Evolutionary conservation across 306 rosid species (phyloP), one percentile per base, ranked within the genome.

Genomic region (Corylus heterophylla): DNA sequence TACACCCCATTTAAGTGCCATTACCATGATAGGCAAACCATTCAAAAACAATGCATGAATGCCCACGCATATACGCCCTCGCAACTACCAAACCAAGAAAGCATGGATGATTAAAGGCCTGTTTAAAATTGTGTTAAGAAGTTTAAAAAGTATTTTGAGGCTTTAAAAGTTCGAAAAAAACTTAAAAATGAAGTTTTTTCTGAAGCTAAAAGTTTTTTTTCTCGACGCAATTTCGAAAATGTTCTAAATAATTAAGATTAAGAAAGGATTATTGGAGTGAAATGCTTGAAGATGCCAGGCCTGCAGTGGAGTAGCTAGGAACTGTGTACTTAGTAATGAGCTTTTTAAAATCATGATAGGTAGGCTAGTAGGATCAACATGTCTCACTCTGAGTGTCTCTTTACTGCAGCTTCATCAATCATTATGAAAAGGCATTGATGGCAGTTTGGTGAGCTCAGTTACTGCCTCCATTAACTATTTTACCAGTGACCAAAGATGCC

Each of bases 361-460:
- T 31, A 45, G 49, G 1, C 49, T 45, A 1, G 45, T 42, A 6
- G 5, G 45, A 42, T 2, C 35, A 31, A 42, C 45, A 5, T 14
- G n/a, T 62, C n/a, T 6, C 13, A 22, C 14, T 13, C 69, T 2
- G 51, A 31, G 1, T 37, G 25, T 22, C 48, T 76, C 47, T 22
- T 8, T 35, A 2, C 56, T 39, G 22, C 25, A 0, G 61, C 70
- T 11, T 44, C 70, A 31, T 7, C 22, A 3, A 45, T 7, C 20
- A 31, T 13, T 5, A 64, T 7, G 50, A 67, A 37, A 42, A 1
- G 35, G 42, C 51, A 67, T 69, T 20, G 12, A 35, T 68, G 25
- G 7, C 0, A 11, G 76, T 79, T 80, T 54, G 69, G 29, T 50
- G 79, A 76, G 55, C n/a, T 64, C 54, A 29, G 74, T 77, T 20